phyloP scores from a whole-genome alignment of 2,329 filamentous ascomycete genomes.

The Botrytis squamosa region DNA sequence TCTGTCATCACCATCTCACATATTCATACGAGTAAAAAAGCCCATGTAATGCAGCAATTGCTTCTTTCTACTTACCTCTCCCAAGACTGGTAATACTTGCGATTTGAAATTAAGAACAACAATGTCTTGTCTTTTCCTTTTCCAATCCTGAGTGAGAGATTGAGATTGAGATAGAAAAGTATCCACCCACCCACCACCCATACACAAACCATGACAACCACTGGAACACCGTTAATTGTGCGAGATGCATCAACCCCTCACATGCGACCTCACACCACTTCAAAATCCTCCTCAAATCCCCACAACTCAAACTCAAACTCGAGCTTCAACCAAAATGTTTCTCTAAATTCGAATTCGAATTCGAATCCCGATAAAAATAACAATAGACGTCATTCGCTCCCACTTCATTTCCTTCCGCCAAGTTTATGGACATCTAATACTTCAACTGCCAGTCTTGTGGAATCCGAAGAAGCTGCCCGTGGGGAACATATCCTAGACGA shows the following conservation, averaged over 20 bases:
- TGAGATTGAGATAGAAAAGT: not conserved
- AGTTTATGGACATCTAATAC: conserved; percentile 38
- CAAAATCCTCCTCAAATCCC: conserved; percentile 4
- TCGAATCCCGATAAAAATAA: conserved; percentile 2
- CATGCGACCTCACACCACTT: conserved; percentile 23
- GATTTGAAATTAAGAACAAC: not conserved
- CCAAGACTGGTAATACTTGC: conserved; percentile 2
- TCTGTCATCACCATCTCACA: not conserved
- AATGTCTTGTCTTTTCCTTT: not conserved
- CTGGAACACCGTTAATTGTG: conserved; percentile 10
- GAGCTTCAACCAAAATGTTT: not conserved
- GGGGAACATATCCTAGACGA: conserved; percentile 48
- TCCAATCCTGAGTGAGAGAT: not conserved
- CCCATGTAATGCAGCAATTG: conserved; percentile 14
- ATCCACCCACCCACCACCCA: conserved; percentile 12
- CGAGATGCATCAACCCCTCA: conserved; percentile 17
- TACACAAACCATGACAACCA: conserved; percentile 12
- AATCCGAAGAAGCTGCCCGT: conserved; percentile 38
- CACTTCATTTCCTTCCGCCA: conserved; percentile 38
- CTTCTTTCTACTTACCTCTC: not conserved
- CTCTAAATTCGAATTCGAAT: not conserved
- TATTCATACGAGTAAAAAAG: conserved; percentile 8
- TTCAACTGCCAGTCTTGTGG: conserved; percentile 37
- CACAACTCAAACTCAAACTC: conserved; percentile 5
- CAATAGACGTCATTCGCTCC: conserved; percentile 35